phyloP scores from a whole-genome alignment of 2,329 filamentous ascomycete species.

The Delphinella strobiligena region DNA sequence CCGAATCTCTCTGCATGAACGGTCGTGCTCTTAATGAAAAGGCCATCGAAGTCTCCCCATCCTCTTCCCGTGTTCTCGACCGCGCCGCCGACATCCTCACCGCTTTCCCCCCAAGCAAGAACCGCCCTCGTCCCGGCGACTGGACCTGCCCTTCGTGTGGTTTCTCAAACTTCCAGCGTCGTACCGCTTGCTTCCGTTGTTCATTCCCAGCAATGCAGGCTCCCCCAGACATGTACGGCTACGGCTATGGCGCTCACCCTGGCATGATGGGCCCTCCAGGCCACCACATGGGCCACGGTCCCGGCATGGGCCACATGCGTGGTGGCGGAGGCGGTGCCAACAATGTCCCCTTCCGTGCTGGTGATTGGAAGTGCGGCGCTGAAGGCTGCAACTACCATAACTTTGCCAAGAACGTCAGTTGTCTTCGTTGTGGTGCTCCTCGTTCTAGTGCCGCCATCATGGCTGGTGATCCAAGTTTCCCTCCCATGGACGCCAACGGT shows the following conservation, averaged over 20 bases:
- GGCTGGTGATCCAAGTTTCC: conserved; percentile 63
- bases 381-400: conserved; percentile 98
- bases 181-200: conserved; percentile 96
- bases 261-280: conserved; percentile 58
- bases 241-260: conserved; percentile 48
- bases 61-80: conserved; percentile 91
- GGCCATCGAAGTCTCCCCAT: conserved; percentile 96
- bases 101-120: conserved; percentile 96
- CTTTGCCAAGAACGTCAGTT: conserved; percentile 98
- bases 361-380: conserved; percentile 97
- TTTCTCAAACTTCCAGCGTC: conserved; percentile 98
- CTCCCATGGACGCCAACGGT: conserved; percentile 75
- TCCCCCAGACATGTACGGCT: conserved; percentile 53
- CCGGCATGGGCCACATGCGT: conserved; percentile 32
- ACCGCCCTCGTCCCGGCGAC: conserved; percentile 89
- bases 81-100: conserved; percentile 91
- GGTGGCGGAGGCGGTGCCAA: conserved; percentile 63
- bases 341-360: conserved; percentile 83
- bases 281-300: conserved; percentile 23
- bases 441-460: conserved; percentile 89
- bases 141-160: conserved; percentile 99
- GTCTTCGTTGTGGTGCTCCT: conserved; percentile 88
- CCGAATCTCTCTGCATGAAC: conserved; percentile 98
- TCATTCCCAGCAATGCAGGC: conserved; percentile 91
- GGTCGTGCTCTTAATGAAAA: conserved; percentile 96